Conservation (phyloP, 176 grass and related monocot species). For the Juncus inflexus region DNA sequence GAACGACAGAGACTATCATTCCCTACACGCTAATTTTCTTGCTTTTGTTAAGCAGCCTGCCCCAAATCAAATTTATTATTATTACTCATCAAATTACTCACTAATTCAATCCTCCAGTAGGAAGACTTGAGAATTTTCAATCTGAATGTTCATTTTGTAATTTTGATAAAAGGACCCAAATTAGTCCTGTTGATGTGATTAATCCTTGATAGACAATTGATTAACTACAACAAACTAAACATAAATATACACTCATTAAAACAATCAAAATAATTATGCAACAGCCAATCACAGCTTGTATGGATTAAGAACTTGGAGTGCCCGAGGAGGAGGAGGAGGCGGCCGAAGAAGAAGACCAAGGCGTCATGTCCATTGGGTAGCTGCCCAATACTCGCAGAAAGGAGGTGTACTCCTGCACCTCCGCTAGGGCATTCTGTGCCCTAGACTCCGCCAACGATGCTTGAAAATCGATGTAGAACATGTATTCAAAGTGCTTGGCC, state of each 20-base stretch:
- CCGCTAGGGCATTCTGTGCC: conserved; percentile 83
- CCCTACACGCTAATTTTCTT: neutral
- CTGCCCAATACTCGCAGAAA: conserved; percentile 82
- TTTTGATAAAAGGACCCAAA: no score
- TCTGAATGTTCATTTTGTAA: no score
- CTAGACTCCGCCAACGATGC: conserved; percentile 69
- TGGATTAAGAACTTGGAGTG: neutral
- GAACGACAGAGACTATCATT: conserved; percentile 13
- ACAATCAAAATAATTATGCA: neutral
- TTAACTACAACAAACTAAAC: no score
- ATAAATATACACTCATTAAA: neutral
- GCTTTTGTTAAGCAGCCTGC: neutral
- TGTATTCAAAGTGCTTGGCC: conserved; percentile 95
- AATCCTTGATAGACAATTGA: no score
- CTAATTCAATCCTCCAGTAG: no score
- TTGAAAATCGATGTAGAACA: conserved; percentile 96
- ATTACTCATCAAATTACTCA: no score
- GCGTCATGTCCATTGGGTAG: conserved; percentile 98
- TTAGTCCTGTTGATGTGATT: no score
- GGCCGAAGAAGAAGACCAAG: conserved; percentile 51
- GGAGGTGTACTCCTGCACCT: conserved; percentile 90
- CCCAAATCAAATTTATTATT: no score
- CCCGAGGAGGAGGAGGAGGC: conserved; percentile 29
- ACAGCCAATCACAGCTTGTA: neutral
- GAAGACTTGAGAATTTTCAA: no score